Conservation (phyloP, 148 eudicot genomes). For the Vaccinium darrowii region DNA sequence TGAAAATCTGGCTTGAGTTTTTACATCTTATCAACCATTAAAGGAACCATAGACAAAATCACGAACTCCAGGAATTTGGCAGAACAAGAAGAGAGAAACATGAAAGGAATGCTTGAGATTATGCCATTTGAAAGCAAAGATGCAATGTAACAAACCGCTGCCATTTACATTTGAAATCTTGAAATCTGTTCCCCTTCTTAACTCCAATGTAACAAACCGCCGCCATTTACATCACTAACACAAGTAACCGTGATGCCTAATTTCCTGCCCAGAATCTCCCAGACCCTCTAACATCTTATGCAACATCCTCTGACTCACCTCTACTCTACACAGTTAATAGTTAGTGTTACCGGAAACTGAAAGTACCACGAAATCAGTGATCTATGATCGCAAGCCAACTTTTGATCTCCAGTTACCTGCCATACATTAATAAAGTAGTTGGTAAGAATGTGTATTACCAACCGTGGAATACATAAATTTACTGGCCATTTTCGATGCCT, state of each 20-base stretch:
- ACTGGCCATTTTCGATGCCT: no score
- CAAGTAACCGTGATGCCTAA: not conserved
- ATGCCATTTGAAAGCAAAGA: not conserved
- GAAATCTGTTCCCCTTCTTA: not conserved
- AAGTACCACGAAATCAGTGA: not conserved
- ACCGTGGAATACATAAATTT: not conserved
- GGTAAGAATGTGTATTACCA: not conserved
- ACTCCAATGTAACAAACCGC: constrained; percentile 2
- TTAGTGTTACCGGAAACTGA: constrained; percentile 3
- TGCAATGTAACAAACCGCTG: not conserved
- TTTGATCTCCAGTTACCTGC: constrained; percentile 15
- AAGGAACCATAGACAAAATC: not conserved
- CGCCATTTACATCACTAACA: not conserved
- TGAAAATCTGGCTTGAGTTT: not conserved
- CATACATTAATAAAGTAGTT: not conserved
- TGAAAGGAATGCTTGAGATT: not conserved
- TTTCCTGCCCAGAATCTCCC: constrained; percentile 8
- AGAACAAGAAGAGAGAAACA: not conserved
- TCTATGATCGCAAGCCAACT: not conserved
- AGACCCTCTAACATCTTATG: not conserved
- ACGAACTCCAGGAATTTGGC: not conserved
- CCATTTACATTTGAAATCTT: not conserved
- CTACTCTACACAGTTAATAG: not conserved
- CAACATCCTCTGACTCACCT: not conserved
- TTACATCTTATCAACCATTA: constrained; percentile 1